Evolutionary conservation across 192 early-diverging fungal species (phyloP), one percentile per base, ranked within the genome.

Genomic region (Podila horticola): DNA sequence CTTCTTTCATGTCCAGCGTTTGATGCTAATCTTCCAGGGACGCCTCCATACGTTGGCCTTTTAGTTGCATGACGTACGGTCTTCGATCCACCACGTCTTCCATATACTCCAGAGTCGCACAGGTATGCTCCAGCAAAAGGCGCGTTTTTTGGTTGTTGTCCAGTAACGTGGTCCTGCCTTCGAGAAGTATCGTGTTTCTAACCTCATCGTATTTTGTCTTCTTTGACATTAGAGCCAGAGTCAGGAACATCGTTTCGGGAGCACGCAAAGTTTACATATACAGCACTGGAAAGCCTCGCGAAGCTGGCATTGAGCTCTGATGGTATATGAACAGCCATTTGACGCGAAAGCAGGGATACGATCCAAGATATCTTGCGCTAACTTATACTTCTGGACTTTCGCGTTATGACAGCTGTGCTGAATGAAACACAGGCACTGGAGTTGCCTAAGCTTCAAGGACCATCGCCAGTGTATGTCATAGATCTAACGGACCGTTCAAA

Each of bases 31-130:
- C 38, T 45, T 10, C 34, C 7, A 45, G 41, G 13, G 41, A 13
- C 41, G 41, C 41, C 13, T 0, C 15, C 15, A 24, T 13, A 20
- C 4, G 20, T 31, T 1, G 22, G 4, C 5, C 3, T 4, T 20
- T 6, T 58, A 81, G 77, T 29, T 81, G 24, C 67, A 81, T 41
- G 77, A 81, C 58, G 77, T 81, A 26, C 77, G 77, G 5, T 68
- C 71, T 2, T 81, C 77, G 33, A 71, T 73, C 7, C 77, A 81
- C 36, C 67, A 73, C 48, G 36, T 73, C 51, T 81, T 73, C 63
- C 77, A 73, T 8, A 57, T 81, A 11, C 62, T 81, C 6, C 77
- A 81, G 69, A 71, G 77, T 62, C 77, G 77, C 11, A 65, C 70
- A 66, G 67, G 77, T 81, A 68, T 13, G 24, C 41, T 4, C 8